Evolutionary conservation across 306 rosid species (phyloP), one percentile per base, ranked within the genome.

Genomic region (Dalbergia oliveri): DNA sequence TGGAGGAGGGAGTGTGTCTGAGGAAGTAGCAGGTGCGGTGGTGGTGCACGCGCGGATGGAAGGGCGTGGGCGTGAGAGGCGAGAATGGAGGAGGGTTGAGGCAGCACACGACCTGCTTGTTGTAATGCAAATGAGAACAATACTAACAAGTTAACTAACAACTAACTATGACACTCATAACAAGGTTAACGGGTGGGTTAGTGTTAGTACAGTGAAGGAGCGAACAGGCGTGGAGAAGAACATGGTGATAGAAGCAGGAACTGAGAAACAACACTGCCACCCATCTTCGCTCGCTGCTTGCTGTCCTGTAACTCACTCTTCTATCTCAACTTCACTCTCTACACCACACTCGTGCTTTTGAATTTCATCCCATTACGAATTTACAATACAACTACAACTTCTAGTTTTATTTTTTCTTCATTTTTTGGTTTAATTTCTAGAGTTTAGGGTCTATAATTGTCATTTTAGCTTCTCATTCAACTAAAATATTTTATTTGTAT

Each of bases 31-130:
- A 18, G 97, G 84, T 13, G 64, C 78, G 61, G 84, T 81, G 15
- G 90, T 59, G 57, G 54, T 14, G 19, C 83, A 83, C 81, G 92
- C 88, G 11, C 91, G 91, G 35, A 90, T 75, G 68, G 78, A 59
- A 9, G 45, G 41, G 49, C 74, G 31, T 26, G 31, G 41, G 49
- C 74, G 49, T 61, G 15, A 75, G 68, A 71, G 64, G 34, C 80
- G 85, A 79, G 84, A 62, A 50, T 26, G 90, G 67, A 72, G 60
- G 69, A 79, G 82, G 68, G 72, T 53, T 4, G 81, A 72, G 7
- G 57, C 57, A 79, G 86, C 80, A 82, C 81, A 51, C 3, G 88
- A 76, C 82, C 94, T 88, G 92, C 37, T 86, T 21, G 67, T 39
- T 62, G 56, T 8, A 65, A 76, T 23, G 72, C 6, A 26, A 45